Conservation (phyloP, 805 yeast species). For the Lipomyces spencermartinsiae region DNA sequence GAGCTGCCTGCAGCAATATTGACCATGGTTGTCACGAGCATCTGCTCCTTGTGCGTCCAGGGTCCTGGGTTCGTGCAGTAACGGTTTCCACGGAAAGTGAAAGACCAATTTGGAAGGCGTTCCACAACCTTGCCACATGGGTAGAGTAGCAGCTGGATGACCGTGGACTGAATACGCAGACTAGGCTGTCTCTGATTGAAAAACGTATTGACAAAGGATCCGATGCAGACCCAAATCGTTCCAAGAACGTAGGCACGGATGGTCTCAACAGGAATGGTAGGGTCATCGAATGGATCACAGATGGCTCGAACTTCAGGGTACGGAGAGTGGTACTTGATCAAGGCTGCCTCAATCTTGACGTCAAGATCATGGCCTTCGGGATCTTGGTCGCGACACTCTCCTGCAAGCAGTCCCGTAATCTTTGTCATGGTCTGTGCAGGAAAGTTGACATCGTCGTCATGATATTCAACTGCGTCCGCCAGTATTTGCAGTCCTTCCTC, state of each 20-base stretch:
- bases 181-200: slow-evolving; percentile 65
- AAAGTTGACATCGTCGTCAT: slow-evolving; percentile 54
- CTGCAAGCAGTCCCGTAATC: slow-evolving; percentile 38
- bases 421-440: slow-evolving; percentile 48
- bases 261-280: too few relatives aligned
- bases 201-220: slow-evolving; percentile 61
- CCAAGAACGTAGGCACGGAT: slow-evolving; percentile 41
- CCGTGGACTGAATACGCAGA: slow-evolving; percentile 61
- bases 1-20: slow-evolving; percentile 17
- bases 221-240: slow-evolving; percentile 58
- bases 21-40: slow-evolving; percentile 55
- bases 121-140: slow-evolving; percentile 57
- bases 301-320: slow-evolving; percentile 73
- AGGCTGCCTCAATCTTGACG: slow-evolving; percentile 44
- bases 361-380: slow-evolving; percentile 39
- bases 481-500: slow-evolving; percentile 50
- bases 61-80: slow-evolving; percentile 62
- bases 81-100: slow-evolving; percentile 45
- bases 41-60: slow-evolving; percentile 50
- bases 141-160: slow-evolving; percentile 68
- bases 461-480: slow-evolving; percentile 48
- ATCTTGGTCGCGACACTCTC: neutral
- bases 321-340: slow-evolving; percentile 54
- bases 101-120: slow-evolving; percentile 22
- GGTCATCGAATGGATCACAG: slow-evolving; percentile 37